Evolutionary conservation across 208 protist species (phyloP), one percentile per base, ranked within the genome.

Genomic region (Strigomonas culicis): DNA sequence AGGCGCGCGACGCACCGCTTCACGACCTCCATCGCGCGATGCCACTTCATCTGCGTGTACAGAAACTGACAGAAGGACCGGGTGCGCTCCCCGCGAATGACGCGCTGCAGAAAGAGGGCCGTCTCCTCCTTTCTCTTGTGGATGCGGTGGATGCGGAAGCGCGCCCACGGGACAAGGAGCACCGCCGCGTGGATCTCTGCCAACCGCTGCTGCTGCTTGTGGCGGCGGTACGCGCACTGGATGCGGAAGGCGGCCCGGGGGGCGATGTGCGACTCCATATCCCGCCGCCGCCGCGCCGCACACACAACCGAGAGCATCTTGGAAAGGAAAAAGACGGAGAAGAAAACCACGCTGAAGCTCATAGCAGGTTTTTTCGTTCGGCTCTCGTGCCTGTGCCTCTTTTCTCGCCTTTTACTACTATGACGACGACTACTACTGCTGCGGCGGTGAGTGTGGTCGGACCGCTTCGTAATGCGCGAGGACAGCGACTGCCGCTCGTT

Each of bases 41-140:
- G 75, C 22, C 66, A 68, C 11, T 59, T 65, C 79, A 85, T 85
- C 50, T 70, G 57, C 43, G 71, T 19, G 60, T 85, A 75, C 51
- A 85, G 52, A 49, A 63, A 79, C 22, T 74, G 74, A 7, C 71
- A 47, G 66, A 81, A 76, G 13, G 72, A 66, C 22, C 79, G 70
- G 4, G 74, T 72, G 22, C 59, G 77, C 63, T 81, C 65, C 1
- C 72, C 74, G 19, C 72, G 60, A 65, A 85, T 79, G 47, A 80
- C 62, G n/a, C 79, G 79, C 41, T 85, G 79, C 4, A 85, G 41
- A 8, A 81, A 47, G 41, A 63, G 66, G 11, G 72, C 75, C 41
- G 57, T 67, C 4, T 41, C 63, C 51, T 69, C 64, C 51, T 79
- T 85, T 49, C 43, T 57, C 4, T 51, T 59, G 6, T 32, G 66